Evolutionary conservation across 306 rosid species (phyloP).

Genomic region (Cicer yamashitae): DNA sequence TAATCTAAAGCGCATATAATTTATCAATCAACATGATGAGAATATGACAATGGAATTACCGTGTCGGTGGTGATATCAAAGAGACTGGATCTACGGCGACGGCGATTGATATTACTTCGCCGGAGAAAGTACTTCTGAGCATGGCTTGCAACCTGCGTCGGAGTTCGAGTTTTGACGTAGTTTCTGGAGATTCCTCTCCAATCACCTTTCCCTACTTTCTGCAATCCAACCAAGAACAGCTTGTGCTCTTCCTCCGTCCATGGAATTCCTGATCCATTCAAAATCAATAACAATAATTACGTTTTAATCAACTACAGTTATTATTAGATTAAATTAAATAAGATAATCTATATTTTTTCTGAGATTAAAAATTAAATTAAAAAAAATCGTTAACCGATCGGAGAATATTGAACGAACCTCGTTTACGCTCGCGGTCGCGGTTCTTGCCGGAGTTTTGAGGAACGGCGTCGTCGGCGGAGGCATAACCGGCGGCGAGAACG

Average conservation of each 20-base stretch:
- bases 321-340: neutral
- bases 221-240: constrained; percentile 86
- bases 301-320: neutral
- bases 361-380: neutral
- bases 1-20: neutral
- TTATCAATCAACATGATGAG: neutral
- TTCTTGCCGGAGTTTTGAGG: constrained; percentile 60
- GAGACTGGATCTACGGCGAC: constrained; percentile 99
- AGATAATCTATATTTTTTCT: neutral
- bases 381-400: constrained; percentile 23
- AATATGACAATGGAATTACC: constrained; percentile 49
- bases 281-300: constrained; percentile 1
- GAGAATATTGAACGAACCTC: constrained; percentile 65
- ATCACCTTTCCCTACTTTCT: constrained; percentile 97
- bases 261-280: constrained; percentile 78
- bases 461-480: constrained; percentile 87
- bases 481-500: constrained; percentile 60
- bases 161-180: constrained; percentile 97
- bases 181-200: constrained; percentile 98
- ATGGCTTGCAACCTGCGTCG: constrained; percentile 98
- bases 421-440: constrained; percentile 94
- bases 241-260: constrained; percentile 99
- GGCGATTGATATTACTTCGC: constrained; percentile 89
- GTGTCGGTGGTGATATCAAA: constrained; percentile 96
- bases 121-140: constrained; percentile 99